Evolutionary conservation across 176 grass and related monocot genomes (phyloP), one percentile per base, ranked within the genome.

Genomic region (Eremochloa ophiuroides): DNA sequence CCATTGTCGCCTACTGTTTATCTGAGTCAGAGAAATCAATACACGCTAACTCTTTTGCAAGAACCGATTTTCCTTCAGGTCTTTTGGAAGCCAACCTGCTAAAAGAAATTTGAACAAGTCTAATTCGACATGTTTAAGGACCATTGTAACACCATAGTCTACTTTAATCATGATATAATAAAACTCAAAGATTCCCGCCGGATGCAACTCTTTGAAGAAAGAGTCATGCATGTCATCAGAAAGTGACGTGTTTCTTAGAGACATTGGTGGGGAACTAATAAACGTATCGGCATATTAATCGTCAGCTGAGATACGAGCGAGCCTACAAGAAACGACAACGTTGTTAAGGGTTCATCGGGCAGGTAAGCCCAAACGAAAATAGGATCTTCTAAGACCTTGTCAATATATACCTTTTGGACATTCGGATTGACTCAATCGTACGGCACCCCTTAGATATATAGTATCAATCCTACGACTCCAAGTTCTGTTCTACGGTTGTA

Each of bases 1-100:
- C 48, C 15, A 13, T 27, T 56, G 12, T 43, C 47, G 9, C 48
- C 5, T 11, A 74, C 61, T 80, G 77, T 80, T 80, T 60, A 74
- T 80, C 38, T 7, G 60, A 58, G 77, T 75, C 84, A 43, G 27
- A 29, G 84, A 56, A 73, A 80, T 86, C 38, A 53, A 43, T 64
- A 66, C 18, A 48, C 22, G 28, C 10, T 30, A 43, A 0, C 25
- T 44, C 20, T 35, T 77, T 66, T 76, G 35, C 20, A 29, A 35
- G 10, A 6, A 9, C 41, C 18, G 30, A 23, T 37, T 64, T 33
- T 22, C 2, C 14, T 14, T 28, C 48, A 60, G 25, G 26, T 2
- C 10, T 6, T 69, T 30, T 29, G 14, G 13, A 48, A 20, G n/a
- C n/a, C n/a, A n/a, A 25, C 8, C 4, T 27, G n/a, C 18, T 60